A percentile compares a stretch with the other conserved stretches of the same genome.
phyloP scores from a whole-genome alignment of 2,329 filamentous ascomycete species.

The Leptographium flavum region DNA sequence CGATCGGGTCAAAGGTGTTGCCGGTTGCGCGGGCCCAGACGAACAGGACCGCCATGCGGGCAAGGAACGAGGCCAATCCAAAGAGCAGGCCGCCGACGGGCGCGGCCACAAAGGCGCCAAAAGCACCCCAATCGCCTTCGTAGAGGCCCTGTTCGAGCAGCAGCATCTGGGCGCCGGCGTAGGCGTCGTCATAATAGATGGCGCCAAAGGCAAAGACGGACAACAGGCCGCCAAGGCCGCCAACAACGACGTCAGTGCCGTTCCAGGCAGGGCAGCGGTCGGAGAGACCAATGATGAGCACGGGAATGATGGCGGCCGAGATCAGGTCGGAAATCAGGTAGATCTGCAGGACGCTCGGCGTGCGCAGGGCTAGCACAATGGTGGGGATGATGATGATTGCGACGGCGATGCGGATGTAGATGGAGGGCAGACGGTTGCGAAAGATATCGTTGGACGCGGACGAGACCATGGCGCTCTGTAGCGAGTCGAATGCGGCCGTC shows the following conservation, averaged over 20 bases:
- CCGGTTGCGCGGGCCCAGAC: conserved; percentile 41
- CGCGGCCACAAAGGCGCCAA: conserved; percentile 70
- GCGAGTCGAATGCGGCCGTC: conserved; percentile 65
- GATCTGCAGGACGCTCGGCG: conserved; percentile 63
- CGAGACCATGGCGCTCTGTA: conserved; percentile 77
- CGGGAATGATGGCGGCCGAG: conserved; percentile 61
- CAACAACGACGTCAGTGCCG: conserved; percentile 67
- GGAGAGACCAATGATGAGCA: conserved; percentile 57
- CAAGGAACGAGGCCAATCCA: conserved; percentile 46
- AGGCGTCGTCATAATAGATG: conserved; percentile 58
- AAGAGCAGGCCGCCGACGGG: conserved; percentile 63
- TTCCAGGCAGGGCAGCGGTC: conserved; percentile 58
- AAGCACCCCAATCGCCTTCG: conserved; percentile 64
- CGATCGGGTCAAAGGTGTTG: conserved; percentile 51
- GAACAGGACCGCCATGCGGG: conserved; percentile 47
- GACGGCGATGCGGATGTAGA: conserved; percentile 55
- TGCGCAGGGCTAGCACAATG: conserved; percentile 59
- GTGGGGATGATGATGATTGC: conserved; percentile 61
- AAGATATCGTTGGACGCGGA: conserved; percentile 74
- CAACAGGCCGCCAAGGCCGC: conserved; percentile 62
- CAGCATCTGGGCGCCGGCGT: conserved; percentile 51
- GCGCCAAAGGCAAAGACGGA: conserved; percentile 71
- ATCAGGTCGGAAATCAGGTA: conserved; percentile 73
- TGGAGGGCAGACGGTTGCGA: conserved; percentile 65
- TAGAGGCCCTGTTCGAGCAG: conserved; percentile 63